Evolutionary conservation across 768 basidiomycete genomes (phyloP), one percentile per base, ranked within the genome.

Genomic region (button mushroom (Agaricus bisporus)): DNA sequence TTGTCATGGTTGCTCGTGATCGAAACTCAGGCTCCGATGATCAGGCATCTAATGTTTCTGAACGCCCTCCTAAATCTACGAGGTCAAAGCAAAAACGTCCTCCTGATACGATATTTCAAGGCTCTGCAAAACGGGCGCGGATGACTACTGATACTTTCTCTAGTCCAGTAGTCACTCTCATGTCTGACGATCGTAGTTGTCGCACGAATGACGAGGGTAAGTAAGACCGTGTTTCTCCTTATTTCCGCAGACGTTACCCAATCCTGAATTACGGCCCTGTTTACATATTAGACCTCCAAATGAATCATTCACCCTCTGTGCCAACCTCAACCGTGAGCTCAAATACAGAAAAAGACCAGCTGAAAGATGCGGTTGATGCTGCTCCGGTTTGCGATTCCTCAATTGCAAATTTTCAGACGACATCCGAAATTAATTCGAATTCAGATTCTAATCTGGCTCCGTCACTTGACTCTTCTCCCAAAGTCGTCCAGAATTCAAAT

Each of bases 391-490:
- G n/a, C 49, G 12, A 17, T 18, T 41, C n/a, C 32, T 3, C 15
- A 20, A 18, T 14, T 10, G 18, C 46, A 8, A n/a, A 37, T 47
- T n/a, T 15, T 41, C 12, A 44, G 32, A n/a, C 49, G 6, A 49
- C 58, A 25, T 26, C 58, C 8, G 41, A 53, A 29, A 29, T 43
- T n/a, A 54, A 53, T 11, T 39, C 61, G 15, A 58, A 49, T 35
- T 48, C 57, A 11, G 66, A 66, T 49, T 58, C 67, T 26, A 67
- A 64, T 51, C 52, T 68, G 15, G 66, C 66, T 15, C 53, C 53
- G 17, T 39, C 46, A 25, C 46, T 54, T 35, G 14, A 15, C 43
- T 17, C n/a, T 8, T 10, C 35, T 7, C 38, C 51, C 3, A 41
- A 17, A 11, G 20, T 10, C 18, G 5, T 25, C 36, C 36, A 15